Conservation (phyloP, 768 basidiomycete species). For the Ephemerocybe angulata region DNA sequence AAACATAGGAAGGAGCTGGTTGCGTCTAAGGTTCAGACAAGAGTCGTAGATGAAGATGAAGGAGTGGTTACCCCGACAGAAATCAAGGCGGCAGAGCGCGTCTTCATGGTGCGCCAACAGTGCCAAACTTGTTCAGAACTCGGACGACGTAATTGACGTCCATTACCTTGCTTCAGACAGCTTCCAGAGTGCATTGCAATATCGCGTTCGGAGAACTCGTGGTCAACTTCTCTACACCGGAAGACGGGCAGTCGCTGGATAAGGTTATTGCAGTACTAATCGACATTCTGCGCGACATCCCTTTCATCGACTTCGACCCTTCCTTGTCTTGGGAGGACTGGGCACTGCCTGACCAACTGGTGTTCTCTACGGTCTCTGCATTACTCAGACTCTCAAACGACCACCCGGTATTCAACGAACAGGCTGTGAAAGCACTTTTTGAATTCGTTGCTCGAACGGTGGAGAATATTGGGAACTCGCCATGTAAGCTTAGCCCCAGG, state of each 20-base stretch:
- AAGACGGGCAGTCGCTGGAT: constrained; percentile 47
- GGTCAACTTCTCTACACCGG: constrained; percentile 51
- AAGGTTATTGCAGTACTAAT: constrained; percentile 57
- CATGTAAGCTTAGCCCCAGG: constrained; percentile 52
- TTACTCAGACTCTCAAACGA: constrained; percentile 61
- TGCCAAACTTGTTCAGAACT: not conserved
- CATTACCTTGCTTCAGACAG: constrained; percentile 48
- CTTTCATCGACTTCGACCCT: constrained; percentile 72
- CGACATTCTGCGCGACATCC: constrained; percentile 68
- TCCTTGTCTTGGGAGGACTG: constrained; percentile 84
- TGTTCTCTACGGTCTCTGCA: constrained; percentile 74
- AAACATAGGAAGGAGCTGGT: constrained; percentile 50
- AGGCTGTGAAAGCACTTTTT: constrained; percentile 56
- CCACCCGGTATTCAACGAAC: constrained; percentile 46
- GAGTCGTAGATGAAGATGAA: constrained; percentile 18
- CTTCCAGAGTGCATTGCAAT: constrained; percentile 71
- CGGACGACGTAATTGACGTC: too few species aligned
- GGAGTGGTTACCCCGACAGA: constrained; percentile 27
- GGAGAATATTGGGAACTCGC: constrained; percentile 47
- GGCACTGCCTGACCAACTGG: constrained; percentile 83
- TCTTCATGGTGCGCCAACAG: constrained; percentile 53
- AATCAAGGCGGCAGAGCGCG: constrained; percentile 11
- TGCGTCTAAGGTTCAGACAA: constrained; percentile 55
- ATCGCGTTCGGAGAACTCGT: constrained; percentile 82
- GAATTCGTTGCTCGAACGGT: constrained; percentile 57